A percentile compares a stretch with the other conserved stretches of the same genome.
Conservation (phyloP, 495 filamentous ascomycete genomes). For the Xeromyces bisporus region DNA sequence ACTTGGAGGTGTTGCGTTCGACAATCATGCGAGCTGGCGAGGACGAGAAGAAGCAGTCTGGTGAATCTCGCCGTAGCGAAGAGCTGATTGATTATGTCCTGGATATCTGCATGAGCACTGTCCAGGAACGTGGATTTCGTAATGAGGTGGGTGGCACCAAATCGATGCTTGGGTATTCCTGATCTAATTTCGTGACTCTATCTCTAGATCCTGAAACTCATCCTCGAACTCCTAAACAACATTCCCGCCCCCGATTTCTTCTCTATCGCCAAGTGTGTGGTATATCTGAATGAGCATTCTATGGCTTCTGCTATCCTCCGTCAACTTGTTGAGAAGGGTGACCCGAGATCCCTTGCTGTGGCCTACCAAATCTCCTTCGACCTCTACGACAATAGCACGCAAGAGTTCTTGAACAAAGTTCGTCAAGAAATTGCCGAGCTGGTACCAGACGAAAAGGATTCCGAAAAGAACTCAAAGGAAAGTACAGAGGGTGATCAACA, state of each 20-base stretch:
- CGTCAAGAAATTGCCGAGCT: constrained; percentile 59
- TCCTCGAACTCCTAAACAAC: constrained; percentile 74
- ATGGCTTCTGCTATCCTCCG: constrained; percentile 79
- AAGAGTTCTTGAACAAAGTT: constrained; percentile 88
- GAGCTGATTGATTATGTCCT: constrained; percentile 95
- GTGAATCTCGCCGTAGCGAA: constrained; percentile 49
- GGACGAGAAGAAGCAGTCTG: constrained; percentile 54
- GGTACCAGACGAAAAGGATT: constrained; percentile 29
- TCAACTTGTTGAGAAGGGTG: constrained; percentile 66
- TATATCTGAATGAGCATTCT: constrained; percentile 82
- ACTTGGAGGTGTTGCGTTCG: constrained; percentile 71
- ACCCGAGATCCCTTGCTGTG: constrained; percentile 57
- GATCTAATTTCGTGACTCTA: constrained; percentile 12
- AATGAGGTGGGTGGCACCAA: constrained; percentile 40
- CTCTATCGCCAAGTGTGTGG: constrained; percentile 93
- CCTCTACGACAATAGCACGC: constrained; percentile 92
- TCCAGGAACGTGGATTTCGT: constrained; percentile 80
- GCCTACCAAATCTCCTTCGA: constrained; percentile 98
- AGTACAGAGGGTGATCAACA: constrained; percentile 27
- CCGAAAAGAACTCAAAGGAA: constrained; percentile 19
- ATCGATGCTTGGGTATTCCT: constrained; percentile 1
- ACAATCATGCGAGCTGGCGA: constrained; percentile 70
- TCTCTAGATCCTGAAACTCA: constrained; percentile 63
- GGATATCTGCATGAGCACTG: constrained; percentile 92
- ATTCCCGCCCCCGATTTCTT: constrained; percentile 90